Base-by-base conservation (phyloP, 768 basidiomycete genomes). In the Scleroderma bovista region DNA sequence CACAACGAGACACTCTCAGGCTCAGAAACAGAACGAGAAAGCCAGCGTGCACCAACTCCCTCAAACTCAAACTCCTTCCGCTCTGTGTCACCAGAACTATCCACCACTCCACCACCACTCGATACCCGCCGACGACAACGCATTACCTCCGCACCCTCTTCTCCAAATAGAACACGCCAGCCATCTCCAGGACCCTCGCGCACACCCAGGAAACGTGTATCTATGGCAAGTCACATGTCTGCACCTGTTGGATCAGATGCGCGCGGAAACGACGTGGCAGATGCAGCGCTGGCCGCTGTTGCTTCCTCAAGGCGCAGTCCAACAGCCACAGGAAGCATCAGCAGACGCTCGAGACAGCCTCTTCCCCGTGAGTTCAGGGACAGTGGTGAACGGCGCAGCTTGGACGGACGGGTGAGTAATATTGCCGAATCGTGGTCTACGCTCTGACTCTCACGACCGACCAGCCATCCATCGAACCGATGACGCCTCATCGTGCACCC, bases 1-100 rank as follows among this genome's bases (percentile, higher is more conserved):
- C 66, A 56, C 39, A 54, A 53, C 31, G 69, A 70, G 44, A 71
- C 66, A 29, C 74, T 75, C 47, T 90, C 88, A 7, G 88, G 88
- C 29, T 90, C 87, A 2, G 89, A 90, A 64, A 91, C 88, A 0
- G 89, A 91, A 64, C 80, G 86, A 39, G 87, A 89, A 65, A 76
- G 73, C 34, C 58, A 64, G 34, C 64, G 64, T 61, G 67, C 63
- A 7, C 61, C 61, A 15, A 52, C 64, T 48, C 61, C 67, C 53
- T 58, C 70, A 41, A 58, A 58, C 60, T 54, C 63, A 24, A 50
- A 57, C 48, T 60, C 62, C n/a, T 62, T 61, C 37, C 65, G 65
- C 2, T 72, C 75, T 16, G 69, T 68, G 9, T 76, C 72, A 46
- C 65, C 65, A 20, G 72, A 73, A 38, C 64, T 64, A 40, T 56